Base-by-base conservation (phyloP, 495 filamentous ascomycete genomes). In the Xylaria nigripes region DNA sequence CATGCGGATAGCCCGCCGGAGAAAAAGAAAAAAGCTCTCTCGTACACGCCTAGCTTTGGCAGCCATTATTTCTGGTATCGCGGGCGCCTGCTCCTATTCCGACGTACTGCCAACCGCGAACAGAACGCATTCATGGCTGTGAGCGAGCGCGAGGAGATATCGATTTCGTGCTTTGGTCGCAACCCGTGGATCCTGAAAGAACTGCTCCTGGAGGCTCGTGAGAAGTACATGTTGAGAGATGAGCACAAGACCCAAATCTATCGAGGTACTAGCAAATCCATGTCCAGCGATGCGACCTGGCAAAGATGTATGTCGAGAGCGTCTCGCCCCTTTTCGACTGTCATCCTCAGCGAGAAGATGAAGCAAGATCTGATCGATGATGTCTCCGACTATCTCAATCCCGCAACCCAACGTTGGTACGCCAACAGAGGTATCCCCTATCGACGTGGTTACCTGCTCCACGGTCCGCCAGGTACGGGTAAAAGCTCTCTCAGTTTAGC, bases 331-430 rank as follows among this genome's bases (percentile, higher is more conserved):
- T 81, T 96, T 64, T 84, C 86, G 0, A 96, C 90, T 0, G 92
- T 96, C 7, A 86, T 95, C 29, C 72, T 97, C 7, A 86, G 92
- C 57, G 77, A 83, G 45, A 68, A 77, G 41, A 82, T 87, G 58
- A 97, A 96, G 72, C 65, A 83, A 29, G 77, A 73, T 1, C 78
- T 96, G 18, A 72, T 96, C 36, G 72, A 79, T 30, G 93, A 97
- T 63, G 86, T 95, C 60, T 86, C 88, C 59, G 90, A 96, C 57
- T 97, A 95, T 63, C 77, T 96, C 27, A 82, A 89, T 57, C 89
- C 89, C 0, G 68, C 77, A 2, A 93, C 86, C 2, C 73, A 81
- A 10, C 68, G 82, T 5, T 95, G 89, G 90, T 95, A 95, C 61
- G 77, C 83, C 3, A 82, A 85, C 61, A 72, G 83, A 44, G 85